Base-by-base conservation (phyloP, 768 basidiomycete species). In the Paxillus rubicundulus region DNA sequence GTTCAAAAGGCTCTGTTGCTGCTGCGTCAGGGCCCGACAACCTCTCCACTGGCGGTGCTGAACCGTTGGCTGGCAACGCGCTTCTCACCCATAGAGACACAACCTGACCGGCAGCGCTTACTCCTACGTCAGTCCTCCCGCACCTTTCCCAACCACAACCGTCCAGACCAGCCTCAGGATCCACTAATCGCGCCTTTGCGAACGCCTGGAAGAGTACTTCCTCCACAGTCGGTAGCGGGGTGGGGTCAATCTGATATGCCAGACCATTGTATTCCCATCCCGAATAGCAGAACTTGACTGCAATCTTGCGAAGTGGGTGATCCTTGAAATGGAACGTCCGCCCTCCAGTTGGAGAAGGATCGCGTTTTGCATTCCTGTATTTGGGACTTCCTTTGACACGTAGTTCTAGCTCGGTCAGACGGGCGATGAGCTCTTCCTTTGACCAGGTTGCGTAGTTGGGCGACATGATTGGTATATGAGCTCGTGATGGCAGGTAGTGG, bases 91-190 rank as follows among this genome's bases (percentile, higher is more conserved):
- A 94, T 8, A 99, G 76, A 45, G 89, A 92, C 45, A 98, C 78
- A 20, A 98, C 94, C 67, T 98, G 96, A 3, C 92, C 94, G 8
- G 88, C 89, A 36, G 88, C 91, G 66, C 93, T 96, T 53, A 99
- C 97, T 0, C 96, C 95, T 17, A 87, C 79, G 76, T 99, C 97
- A 24, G 97, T 98, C 63, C 97, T 73, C 12, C 97, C 96, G 69
- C 97, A 98, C 58, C 82, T 79, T 64, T 89, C 85, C 85, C 91
- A 98, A 33, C 82, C 89, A 63, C 92, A 94, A 0, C 90, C 95
- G 14, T 94, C 87, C 50, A 88, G 74, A 4, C 92, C 91, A 5
- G 72, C 79, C 3, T 77, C 80, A 1, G 77, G 77, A 62, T 96
- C 90, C 10, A 98, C 81, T 40, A 99, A 74, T 45, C 84, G 77